Evolutionary conservation across 495 filamentous ascomycete genomes (phyloP).

Genomic region (Corynascus novoguineensis): DNA sequence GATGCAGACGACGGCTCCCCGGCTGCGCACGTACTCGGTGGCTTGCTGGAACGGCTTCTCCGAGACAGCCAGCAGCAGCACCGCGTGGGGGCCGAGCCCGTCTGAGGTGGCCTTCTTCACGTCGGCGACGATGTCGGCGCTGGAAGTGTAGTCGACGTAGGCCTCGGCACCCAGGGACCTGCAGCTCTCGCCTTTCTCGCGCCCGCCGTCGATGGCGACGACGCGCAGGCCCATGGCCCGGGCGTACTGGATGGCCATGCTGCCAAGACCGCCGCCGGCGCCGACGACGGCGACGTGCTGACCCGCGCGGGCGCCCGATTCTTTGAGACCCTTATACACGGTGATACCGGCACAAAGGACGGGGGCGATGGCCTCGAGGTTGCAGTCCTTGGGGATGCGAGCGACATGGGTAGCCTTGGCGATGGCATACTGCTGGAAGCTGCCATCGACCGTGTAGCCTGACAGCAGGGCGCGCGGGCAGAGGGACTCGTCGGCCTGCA

Average conservation of each 20-base stretch:
- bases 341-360: slow-evolving; percentile 87
- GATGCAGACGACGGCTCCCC: slow-evolving; percentile 76
- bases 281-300: slow-evolving; percentile 82
- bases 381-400: slow-evolving; percentile 65
- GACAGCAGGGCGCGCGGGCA: slow-evolving; percentile 68
- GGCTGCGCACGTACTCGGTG: slow-evolving; percentile 69
- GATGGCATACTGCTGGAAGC: slow-evolving; percentile 88
- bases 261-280: slow-evolving; percentile 81
- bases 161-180: slow-evolving; percentile 58
- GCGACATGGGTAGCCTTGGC: slow-evolving; percentile 80
- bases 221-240: slow-evolving; percentile 78
- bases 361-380: slow-evolving; percentile 73
- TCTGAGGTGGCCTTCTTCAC: slow-evolving; percentile 73
- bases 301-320: slow-evolving; percentile 66
- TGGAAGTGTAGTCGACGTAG: slow-evolving; percentile 73
- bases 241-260: slow-evolving; percentile 78
- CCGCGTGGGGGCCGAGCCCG: slow-evolving; percentile 80
- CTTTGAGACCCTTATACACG: slow-evolving; percentile 89
- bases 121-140: slow-evolving; percentile 70
- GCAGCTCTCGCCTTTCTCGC: slow-evolving; percentile 69
- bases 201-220: slow-evolving; percentile 74
- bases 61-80: slow-evolving; percentile 73
- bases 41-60: slow-evolving; percentile 96
- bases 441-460: slow-evolving; percentile 87
- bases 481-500: slow-evolving; percentile 61